Percentiles rank a stretch among this genome's conserved stretches.
Evolutionary conservation across 345 rosid genomes (phyloP).

Genomic region (Mangifera indica): DNA sequence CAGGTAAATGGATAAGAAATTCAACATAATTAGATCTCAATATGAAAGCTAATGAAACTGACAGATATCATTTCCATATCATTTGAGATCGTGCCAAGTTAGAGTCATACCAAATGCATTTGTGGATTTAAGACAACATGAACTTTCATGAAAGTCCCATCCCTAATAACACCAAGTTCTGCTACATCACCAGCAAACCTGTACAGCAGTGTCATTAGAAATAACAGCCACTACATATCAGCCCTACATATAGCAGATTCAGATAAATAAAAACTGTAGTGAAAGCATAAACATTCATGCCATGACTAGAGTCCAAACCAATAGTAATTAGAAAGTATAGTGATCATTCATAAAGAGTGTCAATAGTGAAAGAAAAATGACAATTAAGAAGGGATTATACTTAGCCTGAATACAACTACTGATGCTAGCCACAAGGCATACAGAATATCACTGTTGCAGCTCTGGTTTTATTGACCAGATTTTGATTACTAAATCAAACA

Average conservation of each 20-base stretch:
- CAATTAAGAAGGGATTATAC: background rate
- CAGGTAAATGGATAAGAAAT: slow-evolving; percentile 22
- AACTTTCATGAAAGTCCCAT: slow-evolving; percentile 59
- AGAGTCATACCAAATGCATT: slow-evolving; percentile 77
- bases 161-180: slow-evolving; percentile 82
- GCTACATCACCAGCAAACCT: slow-evolving; percentile 91
- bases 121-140: slow-evolving; percentile 73
- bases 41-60: slow-evolving; percentile 4
- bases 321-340: background rate
- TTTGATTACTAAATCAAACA: background rate
- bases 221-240: background rate
- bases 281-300: background rate
- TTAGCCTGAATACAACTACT: background rate
- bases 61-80: slow-evolving; percentile 8
- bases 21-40: slow-evolving; percentile 13
- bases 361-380: background rate
- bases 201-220: slow-evolving; percentile 22
- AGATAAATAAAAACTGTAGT: too few relatives aligned
- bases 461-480: background rate
- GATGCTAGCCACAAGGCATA: slow-evolving; percentile 2
- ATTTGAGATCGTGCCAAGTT: slow-evolving; percentile 5
- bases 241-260: slow-evolving; percentile 15
- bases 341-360: background rate
- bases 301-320: background rate
- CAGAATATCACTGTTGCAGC: background rate